These are phyloP conservation scores for Candida sithepensis DNA, from an alignment of 805 yeast genomes.

Conservation along the genomic window DNA sequence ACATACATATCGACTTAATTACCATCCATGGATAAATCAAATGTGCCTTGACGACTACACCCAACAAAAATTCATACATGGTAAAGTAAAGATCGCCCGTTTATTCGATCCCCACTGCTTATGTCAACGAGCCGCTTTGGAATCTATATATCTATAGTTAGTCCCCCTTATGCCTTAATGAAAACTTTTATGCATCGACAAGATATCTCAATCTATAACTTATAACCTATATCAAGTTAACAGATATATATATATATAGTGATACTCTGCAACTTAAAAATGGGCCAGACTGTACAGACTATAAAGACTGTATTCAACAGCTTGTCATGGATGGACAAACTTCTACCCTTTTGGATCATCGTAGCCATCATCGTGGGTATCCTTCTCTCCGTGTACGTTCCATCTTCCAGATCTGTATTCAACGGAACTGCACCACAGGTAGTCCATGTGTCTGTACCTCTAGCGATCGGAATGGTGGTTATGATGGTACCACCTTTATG, in stretches of 20 bases:
- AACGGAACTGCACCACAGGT: constrained; percentile 23
- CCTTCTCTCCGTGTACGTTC: constrained; percentile 39
- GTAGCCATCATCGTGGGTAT: constrained; percentile 37
- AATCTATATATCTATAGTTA: no score
- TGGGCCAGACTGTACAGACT: background rate
- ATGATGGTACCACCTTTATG: constrained; percentile 60
- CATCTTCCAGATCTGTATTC: constrained; percentile 34
- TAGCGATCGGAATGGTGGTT: constrained; percentile 47
- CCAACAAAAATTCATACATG: no score
- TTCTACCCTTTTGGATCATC: constrained; percentile 26
- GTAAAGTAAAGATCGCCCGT: no score
- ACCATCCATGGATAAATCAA: no score
- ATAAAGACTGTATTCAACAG: background rate
- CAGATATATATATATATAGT: no score
- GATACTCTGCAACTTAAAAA: background rate
- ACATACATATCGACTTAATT: background rate
- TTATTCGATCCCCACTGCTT: no score
- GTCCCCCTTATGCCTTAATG: no score
- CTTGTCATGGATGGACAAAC: constrained; percentile 33
- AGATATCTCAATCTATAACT: no score
- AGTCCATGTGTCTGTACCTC: constrained; percentile 36
- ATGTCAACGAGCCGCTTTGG: no score
- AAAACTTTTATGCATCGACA: no score
- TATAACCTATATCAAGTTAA: no score
- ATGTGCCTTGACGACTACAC: no score